A percentile compares a stretch with the other conserved stretches of the same genome.
Conservation (phyloP, 1,284 basidiomycete species). For the Austropuccinia psidii region DNA sequence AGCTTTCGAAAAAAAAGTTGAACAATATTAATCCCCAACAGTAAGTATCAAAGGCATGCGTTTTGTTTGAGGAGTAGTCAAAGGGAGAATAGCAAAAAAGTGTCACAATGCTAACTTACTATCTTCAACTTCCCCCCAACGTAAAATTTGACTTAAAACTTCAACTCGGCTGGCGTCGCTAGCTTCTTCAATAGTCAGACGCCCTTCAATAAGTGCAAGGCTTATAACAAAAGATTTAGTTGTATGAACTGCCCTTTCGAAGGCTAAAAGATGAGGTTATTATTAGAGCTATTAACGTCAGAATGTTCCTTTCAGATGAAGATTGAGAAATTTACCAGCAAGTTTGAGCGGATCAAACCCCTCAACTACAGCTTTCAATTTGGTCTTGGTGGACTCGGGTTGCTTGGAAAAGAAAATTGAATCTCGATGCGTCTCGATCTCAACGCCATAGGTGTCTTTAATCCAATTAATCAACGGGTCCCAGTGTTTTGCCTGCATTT, state of each 20-base stretch:
- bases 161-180: constrained; percentile 81
- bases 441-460: constrained; percentile 58
- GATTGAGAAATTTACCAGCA: constrained; percentile 52
- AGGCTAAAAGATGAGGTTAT: constrained; percentile 54
- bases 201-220: constrained; percentile 69
- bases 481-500: constrained; percentile 81
- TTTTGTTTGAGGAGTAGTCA: background rate
- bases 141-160: constrained; percentile 85
- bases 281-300: background rate
- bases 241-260: constrained; percentile 82
- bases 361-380: constrained; percentile 57
- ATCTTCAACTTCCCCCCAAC: constrained; percentile 98
- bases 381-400: constrained; percentile 59
- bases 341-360: constrained; percentile 72
- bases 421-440: constrained; percentile 57
- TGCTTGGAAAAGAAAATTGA: constrained; percentile 64
- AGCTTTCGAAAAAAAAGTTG: background rate
- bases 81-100: background rate
- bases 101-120: constrained; percentile 54
- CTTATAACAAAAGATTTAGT: constrained; percentile 88
- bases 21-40: background rate
- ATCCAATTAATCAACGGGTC: constrained; percentile 77
- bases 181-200: constrained; percentile 72
- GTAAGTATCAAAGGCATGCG: background rate
- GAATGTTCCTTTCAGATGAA: background rate